phyloP scores from a whole-genome alignment of 1,284 basidiomycete species.

The Leccinum colubrinum region DNA sequence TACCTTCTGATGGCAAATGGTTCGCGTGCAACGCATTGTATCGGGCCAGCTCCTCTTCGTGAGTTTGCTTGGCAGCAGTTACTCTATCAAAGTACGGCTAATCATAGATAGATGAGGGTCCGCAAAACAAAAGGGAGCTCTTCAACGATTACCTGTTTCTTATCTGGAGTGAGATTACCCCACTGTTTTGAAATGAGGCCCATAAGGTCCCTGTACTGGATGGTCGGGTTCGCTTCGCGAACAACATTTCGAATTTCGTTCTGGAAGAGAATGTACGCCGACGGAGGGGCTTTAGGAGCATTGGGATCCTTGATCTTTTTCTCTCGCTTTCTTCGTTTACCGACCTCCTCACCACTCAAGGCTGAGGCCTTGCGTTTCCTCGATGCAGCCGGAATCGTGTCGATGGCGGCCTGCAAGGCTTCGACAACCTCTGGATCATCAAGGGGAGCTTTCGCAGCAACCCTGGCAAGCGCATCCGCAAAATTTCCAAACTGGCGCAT shows the following conservation, averaged over 20 bases:
- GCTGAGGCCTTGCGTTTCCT: constrained; percentile 54
- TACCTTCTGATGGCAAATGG: constrained; percentile 38
- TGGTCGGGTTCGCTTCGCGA: constrained; percentile 61
- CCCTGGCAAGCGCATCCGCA: constrained; percentile 52
- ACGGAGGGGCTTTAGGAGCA: constrained; percentile 92
- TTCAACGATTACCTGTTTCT: constrained; percentile 64
- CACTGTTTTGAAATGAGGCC: constrained; percentile 73
- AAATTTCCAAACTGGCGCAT: constrained; percentile 58
- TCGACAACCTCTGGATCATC: constrained; percentile 34
- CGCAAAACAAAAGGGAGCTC: constrained; percentile 1
- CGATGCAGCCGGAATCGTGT: constrained; percentile 32
- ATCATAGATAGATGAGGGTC: constrained; percentile 5
- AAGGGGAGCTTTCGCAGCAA: constrained; percentile 35
- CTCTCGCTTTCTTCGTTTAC: constrained; percentile 42
- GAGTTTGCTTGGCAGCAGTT: constrained; percentile 45
- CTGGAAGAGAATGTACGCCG: constrained; percentile 95
- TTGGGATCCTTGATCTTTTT: constrained; percentile 85
- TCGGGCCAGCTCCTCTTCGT: constrained; percentile 47
- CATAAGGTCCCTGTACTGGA: constrained; percentile 75
- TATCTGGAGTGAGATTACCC: constrained; percentile 62
- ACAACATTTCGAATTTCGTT: constrained; percentile 83
- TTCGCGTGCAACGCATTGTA: constrained; percentile 51
- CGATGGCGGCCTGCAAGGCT: constrained; percentile 29
- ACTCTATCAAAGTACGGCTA: constrained; percentile 30
- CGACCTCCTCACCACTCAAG: constrained; percentile 41